Evolutionary conservation across 345 rosid genomes (phyloP).

Genomic region (Litchi chinensis): DNA sequence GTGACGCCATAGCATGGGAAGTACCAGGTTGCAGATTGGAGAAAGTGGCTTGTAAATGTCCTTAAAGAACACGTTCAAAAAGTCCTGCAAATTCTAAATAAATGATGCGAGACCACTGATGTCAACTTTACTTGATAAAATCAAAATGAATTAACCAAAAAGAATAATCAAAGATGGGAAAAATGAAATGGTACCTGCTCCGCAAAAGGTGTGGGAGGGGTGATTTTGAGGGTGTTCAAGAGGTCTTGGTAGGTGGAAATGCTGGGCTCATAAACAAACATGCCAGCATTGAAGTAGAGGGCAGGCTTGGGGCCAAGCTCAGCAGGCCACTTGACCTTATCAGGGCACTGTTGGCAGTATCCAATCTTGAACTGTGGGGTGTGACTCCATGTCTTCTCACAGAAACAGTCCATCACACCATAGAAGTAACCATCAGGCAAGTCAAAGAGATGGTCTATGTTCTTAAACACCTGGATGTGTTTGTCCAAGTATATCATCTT

Average conservation of each 20-base stretch:
- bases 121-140: not conserved
- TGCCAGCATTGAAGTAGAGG: slow-evolving; percentile 75
- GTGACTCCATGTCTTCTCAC: slow-evolving; percentile 72
- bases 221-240: slow-evolving; percentile 41
- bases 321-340: slow-evolving; percentile 50
- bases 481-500: slow-evolving; percentile 72
- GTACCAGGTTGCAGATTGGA: slow-evolving; percentile 53
- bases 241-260: slow-evolving; percentile 41
- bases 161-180: not conserved
- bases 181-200: slow-evolving; percentile 51
- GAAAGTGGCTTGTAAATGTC: slow-evolving; percentile 61
- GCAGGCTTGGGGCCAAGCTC: slow-evolving; percentile 56
- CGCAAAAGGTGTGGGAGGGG: slow-evolving; percentile 62
- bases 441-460: slow-evolving; percentile 66
- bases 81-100: slow-evolving; percentile 35
- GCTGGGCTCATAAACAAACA: slow-evolving; percentile 63
- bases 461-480: slow-evolving; percentile 68
- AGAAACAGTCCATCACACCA: slow-evolving; percentile 72
- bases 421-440: slow-evolving; percentile 53
- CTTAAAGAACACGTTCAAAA: slow-evolving; percentile 61
- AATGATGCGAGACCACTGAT: too few species aligned
- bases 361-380: too few species aligned
- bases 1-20: slow-evolving; percentile 78
- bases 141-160: not conserved
- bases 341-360: slow-evolving; percentile 73